Conservation (phyloP, 768 basidiomycete genomes). For the Leccinum subgranulosum region DNA sequence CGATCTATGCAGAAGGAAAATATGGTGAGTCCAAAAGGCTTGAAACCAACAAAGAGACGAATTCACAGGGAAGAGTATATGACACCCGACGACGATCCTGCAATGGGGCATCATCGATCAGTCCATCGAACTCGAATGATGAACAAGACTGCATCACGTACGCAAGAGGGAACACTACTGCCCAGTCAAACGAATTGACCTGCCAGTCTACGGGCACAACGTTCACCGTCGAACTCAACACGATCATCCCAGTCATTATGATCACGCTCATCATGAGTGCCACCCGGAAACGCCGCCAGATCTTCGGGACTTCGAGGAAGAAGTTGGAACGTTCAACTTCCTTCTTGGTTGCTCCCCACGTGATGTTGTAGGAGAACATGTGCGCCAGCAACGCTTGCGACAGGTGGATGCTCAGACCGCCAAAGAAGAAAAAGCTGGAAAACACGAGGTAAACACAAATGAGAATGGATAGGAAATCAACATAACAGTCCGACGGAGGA, state of each 20-base stretch:
- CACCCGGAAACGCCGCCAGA: constrained; percentile 73
- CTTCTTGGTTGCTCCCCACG: constrained; percentile 66
- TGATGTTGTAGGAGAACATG: constrained; percentile 56
- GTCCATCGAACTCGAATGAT: not conserved
- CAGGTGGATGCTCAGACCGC: constrained; percentile 53
- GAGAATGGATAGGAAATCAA: not conserved
- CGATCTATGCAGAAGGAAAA: constrained; percentile 44
- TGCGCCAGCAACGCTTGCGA: constrained; percentile 52
- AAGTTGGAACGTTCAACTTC: constrained; percentile 90
- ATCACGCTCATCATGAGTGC: constrained; percentile 55
- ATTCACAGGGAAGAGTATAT: constrained; percentile 73
- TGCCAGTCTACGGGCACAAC: constrained; percentile 67
- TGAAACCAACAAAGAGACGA: not conserved
- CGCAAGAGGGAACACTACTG: constrained; percentile 73
- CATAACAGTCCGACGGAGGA: not conserved
- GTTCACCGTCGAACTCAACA: constrained; percentile 42
- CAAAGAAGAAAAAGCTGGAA: constrained; percentile 49
- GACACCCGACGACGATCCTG: constrained; percentile 54
- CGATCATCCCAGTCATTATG: constrained; percentile 48
- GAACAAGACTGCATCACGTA: constrained; percentile 12
- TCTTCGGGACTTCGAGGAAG: constrained; percentile 84
- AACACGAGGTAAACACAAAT: not conserved
- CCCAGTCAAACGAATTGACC: constrained; percentile 59
- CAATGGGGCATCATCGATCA: not conserved
- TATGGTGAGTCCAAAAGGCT: constrained; percentile 23